These are phyloP conservation scores for Chimonanthus praecox DNA, from an alignment of 164 flowering plant genomes.

Conservation along the genomic window DNA sequence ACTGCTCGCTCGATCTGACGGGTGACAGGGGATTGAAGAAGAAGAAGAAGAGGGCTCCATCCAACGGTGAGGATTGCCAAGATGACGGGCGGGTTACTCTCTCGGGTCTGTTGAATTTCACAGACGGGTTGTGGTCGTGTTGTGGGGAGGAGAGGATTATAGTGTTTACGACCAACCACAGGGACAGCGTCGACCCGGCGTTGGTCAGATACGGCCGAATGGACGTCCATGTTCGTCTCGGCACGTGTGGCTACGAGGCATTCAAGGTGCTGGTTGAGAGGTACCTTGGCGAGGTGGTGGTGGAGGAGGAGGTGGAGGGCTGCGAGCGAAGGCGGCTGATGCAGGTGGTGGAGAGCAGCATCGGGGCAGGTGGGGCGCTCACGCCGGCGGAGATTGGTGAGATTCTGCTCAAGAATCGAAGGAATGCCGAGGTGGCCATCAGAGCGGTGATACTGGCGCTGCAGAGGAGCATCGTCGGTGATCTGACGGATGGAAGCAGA, in stretches of 20 bases:
- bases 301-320: slow-evolving; percentile 16
- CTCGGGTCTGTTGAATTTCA: slow-evolving; percentile 57
- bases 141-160: slow-evolving; percentile 70
- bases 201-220: slow-evolving; percentile 55
- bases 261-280: slow-evolving; percentile 38
- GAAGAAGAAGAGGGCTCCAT: background rate
- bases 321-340: slow-evolving; percentile 11
- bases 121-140: slow-evolving; percentile 72
- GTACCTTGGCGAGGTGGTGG: slow-evolving; percentile 31
- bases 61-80: slow-evolving; percentile 1
- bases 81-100: slow-evolving; percentile 49
- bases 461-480: slow-evolving; percentile 28
- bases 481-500: slow-evolving; percentile 2
- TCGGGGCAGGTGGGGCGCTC: slow-evolving; percentile 42
- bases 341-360: slow-evolving; percentile 42
- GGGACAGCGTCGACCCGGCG: slow-evolving; percentile 55
- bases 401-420: slow-evolving; percentile 40
- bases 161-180: slow-evolving; percentile 64
- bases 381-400: slow-evolving; percentile 63
- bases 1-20: slow-evolving; percentile 57
- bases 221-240: slow-evolving; percentile 55
- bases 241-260: slow-evolving; percentile 41
- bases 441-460: slow-evolving; percentile 43
- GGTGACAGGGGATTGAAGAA: slow-evolving; percentile 21
- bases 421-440: slow-evolving; percentile 40